Conservation (phyloP, 2,329 filamentous ascomycete species). For the Periconia sp. region DNA sequence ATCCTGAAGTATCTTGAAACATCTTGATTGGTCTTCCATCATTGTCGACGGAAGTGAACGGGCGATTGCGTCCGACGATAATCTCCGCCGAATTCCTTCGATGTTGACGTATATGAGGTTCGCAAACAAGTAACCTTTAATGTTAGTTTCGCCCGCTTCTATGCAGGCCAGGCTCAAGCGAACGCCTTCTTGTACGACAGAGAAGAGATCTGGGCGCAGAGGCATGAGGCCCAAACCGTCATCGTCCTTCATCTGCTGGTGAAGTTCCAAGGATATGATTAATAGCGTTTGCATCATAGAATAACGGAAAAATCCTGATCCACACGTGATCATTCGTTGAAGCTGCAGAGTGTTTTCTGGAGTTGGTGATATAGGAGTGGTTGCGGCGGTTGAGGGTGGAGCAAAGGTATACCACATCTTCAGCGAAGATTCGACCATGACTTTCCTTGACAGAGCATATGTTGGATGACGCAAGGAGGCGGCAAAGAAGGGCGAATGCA, state of each 20-base stretch:
- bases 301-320: slow-evolving; percentile 27
- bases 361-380: background rate
- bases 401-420: slow-evolving; percentile 26
- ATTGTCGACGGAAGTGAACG: slow-evolving; percentile 14
- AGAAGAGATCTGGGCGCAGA: slow-evolving; percentile 19
- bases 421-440: slow-evolving; percentile 26
- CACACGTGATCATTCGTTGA: slow-evolving; percentile 21
- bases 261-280: slow-evolving; percentile 24
- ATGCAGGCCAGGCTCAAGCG: slow-evolving; percentile 21
- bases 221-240: slow-evolving; percentile 22
- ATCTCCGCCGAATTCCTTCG: slow-evolving; percentile 16
- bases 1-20: slow-evolving; percentile 22
- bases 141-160: slow-evolving; percentile 31
- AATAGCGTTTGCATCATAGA: slow-evolving; percentile 23
- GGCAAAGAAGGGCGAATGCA: slow-evolving; percentile 30
- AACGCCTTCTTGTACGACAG: slow-evolving; percentile 22
- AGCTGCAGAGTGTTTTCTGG: slow-evolving; percentile 1
- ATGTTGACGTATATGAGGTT: slow-evolving; percentile 22
- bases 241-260: slow-evolving; percentile 26
- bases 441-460: slow-evolving; percentile 31
- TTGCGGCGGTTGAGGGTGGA: background rate
- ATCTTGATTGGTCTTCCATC: slow-evolving; percentile 18
- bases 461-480: slow-evolving; percentile 20
- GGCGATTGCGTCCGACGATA: slow-evolving; percentile 15
- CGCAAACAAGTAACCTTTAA: slow-evolving; percentile 31